Percentiles rank a stretch among this genome's conserved stretches.
Evolutionary conservation across 129 eudicot genomes (phyloP).

Genomic region (Cynara cardunculus): DNA sequence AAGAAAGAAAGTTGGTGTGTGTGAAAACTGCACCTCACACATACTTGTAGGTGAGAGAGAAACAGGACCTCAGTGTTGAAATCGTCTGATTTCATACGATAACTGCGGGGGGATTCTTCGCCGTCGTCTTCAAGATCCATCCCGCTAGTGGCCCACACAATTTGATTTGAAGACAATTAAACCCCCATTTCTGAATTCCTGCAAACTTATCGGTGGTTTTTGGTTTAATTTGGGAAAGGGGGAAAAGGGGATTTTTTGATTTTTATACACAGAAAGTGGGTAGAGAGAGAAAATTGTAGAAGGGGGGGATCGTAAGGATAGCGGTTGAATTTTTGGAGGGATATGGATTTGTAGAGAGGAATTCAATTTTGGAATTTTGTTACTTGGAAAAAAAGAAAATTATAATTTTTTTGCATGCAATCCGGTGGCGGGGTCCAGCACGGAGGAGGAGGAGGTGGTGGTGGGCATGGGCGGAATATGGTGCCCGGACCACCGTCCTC

Average conservation of each 20-base stretch:
- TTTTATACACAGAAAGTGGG: conserved; percentile 6
- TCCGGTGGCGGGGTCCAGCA: conserved; percentile 75
- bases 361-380: conserved; percentile 15
- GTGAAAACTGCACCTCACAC: conserved; percentile 20
- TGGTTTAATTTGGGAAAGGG: neutral
- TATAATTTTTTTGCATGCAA: conserved; percentile 49
- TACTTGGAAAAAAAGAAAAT: neutral
- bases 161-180: conserved; percentile 11
- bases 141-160: neutral
- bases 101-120: neutral
- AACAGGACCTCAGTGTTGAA: conserved; percentile 1
- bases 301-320: conserved; percentile 12
- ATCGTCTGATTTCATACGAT: conserved; percentile 14
- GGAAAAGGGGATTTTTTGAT: neutral
- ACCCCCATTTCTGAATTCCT: conserved; percentile 20
- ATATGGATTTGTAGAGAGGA: conserved; percentile 9
- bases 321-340: conserved; percentile 33
- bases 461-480: conserved; percentile 45
- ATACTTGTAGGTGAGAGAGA: conserved; percentile 20
- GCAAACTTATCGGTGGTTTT: conserved; percentile 11
- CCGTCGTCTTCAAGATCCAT: conserved; percentile 22
- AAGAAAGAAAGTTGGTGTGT: conserved; percentile 5
- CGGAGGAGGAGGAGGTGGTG: conserved; percentile 49
- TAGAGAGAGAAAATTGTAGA: conserved; percentile 21
- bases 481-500: conserved; percentile 65